Percentiles rank a stretch among this genome's conserved stretches.
These are phyloP conservation scores for Ogataea glucozyma DNA, from an alignment of 805 yeast genomes.

Conservation along the genomic window DNA sequence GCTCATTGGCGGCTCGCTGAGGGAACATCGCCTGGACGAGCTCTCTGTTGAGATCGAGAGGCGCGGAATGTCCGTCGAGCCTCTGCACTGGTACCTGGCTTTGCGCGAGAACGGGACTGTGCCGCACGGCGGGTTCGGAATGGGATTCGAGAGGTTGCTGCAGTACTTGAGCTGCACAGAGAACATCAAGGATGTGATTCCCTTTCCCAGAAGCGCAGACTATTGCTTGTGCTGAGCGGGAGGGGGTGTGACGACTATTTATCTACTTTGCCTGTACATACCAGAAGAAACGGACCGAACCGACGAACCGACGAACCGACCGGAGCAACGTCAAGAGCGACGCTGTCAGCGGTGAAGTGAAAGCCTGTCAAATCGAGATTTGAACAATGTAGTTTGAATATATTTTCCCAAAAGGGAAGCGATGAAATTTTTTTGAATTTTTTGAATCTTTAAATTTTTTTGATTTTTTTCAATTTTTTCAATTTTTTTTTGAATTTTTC, in stretches of 20 bases:
- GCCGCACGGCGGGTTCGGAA: slow-evolving; percentile 97
- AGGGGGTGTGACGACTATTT: not conserved
- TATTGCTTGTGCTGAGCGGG: slow-evolving; percentile 51
- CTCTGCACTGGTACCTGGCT: slow-evolving; percentile 78
- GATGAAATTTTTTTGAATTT: slow-evolving; percentile 1
- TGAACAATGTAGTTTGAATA: too few species aligned
- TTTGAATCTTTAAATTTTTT: not conserved
- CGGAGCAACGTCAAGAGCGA: too few species aligned
- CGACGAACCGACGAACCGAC: slow-evolving; percentile 1
- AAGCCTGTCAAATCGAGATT: too few species aligned
- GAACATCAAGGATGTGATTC: slow-evolving; percentile 82
- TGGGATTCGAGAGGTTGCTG: slow-evolving; percentile 87
- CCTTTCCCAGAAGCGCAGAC: slow-evolving; percentile 77
- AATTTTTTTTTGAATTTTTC: slow-evolving; percentile 1
- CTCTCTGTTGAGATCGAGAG: slow-evolving; percentile 51
- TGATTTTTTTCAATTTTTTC: slow-evolving; percentile 1
- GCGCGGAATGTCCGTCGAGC: slow-evolving; percentile 57
- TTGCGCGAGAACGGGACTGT: slow-evolving; percentile 75
- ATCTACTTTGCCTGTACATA: not conserved
- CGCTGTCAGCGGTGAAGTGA: too few species aligned
- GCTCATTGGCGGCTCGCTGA: slow-evolving; percentile 88
- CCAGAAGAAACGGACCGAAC: not conserved
- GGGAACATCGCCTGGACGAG: slow-evolving; percentile 64
- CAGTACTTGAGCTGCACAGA: slow-evolving; percentile 72
- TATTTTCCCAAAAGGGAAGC: slow-evolving; percentile 2